Conservation (phyloP, 1,139 yeast species). For the Lodderomyces orthopsilosis region DNA sequence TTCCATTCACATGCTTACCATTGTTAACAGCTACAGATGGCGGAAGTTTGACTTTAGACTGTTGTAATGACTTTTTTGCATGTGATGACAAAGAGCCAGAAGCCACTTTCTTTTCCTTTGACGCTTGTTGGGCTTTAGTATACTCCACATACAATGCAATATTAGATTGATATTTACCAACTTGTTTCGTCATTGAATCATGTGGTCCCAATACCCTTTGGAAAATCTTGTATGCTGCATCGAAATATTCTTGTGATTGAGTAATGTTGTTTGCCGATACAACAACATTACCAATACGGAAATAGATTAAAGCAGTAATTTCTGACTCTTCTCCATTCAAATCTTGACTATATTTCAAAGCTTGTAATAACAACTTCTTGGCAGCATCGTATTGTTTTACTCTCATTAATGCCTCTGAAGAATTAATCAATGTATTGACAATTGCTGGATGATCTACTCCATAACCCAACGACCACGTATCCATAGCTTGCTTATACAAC, state of each 20-base stretch:
- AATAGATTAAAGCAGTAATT: slow-evolving; percentile 57
- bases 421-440: slow-evolving; percentile 62
- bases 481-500: slow-evolving; percentile 59
- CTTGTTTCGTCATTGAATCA: slow-evolving; percentile 60
- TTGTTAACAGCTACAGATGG: slow-evolving; percentile 1
- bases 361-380: slow-evolving; percentile 44
- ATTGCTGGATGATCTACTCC: slow-evolving; percentile 68
- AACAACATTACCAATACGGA: slow-evolving; percentile 66
- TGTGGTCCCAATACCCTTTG: slow-evolving; percentile 58
- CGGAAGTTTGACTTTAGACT: background rate
- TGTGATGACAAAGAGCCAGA: slow-evolving; percentile 6
- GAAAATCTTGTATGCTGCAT: slow-evolving; percentile 53
- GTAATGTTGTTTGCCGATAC: slow-evolving; percentile 52
- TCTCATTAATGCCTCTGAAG: slow-evolving; percentile 60
- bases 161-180: slow-evolving; percentile 59
- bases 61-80: slow-evolving; percentile 14
- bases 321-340: slow-evolving; percentile 56
- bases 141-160: slow-evolving; percentile 40
- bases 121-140: slow-evolving; percentile 29
- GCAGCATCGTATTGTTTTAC: slow-evolving; percentile 39
- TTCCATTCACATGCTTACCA: slow-evolving; percentile 3
- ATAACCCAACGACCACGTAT: slow-evolving; percentile 52
- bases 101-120: slow-evolving; percentile 23
- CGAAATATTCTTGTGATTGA: slow-evolving; percentile 54
- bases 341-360: slow-evolving; percentile 44